Evolutionary conservation across 495 filamentous ascomycete genomes (phyloP), one percentile per base, ranked within the genome.

Genomic region (Xylaria cubensis): DNA sequence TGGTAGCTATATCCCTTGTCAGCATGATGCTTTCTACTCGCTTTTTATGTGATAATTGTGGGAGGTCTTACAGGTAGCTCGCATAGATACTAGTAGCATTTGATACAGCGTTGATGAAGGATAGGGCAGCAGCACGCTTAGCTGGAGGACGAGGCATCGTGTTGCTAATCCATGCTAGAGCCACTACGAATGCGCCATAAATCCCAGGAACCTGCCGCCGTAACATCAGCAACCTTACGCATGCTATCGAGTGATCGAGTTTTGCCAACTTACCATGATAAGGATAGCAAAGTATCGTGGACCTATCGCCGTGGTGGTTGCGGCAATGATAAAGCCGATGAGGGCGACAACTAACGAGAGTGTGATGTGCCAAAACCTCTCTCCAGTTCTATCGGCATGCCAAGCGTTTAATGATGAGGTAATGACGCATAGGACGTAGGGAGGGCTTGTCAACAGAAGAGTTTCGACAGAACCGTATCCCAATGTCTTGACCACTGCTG

Each of bases 211-310:
- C 72, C 78, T 80, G 21, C 15, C 15, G 15, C 6, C 17, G 21
- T 8, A 41, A 42, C 1, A 26, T 71, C 1, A 72, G 63, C 26
- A 42, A 66, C 29, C 19, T 50, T 19, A 1, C 29, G n/a, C 53
- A 4, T 39, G 17, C 29, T 50, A n/a, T 34, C 51, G 17, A 39
- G 32, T 19, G 19, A 50, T 17, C 19, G 4, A 42, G 13, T 6
- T 51, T 3, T 62, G 41, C 19, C 9, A 32, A 46, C 74, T 66
- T 76, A 80, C 89, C 93, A 97, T 95, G 51, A 97, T 84, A 88
- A 96, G 92, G 90, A 97, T 95, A 26, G 91, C 86, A 26, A 95
- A 78, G 75, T 96, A 97, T 48, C 93, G 84, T 2, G 94, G 89
- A 0, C 82, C 93, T 0, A 86, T 83, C 7, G 81, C 74, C 0